These are phyloP conservation scores for Panicum miliaceum DNA, from an alignment of 176 grass and related monocot species.

Conservation along the genomic window DNA sequence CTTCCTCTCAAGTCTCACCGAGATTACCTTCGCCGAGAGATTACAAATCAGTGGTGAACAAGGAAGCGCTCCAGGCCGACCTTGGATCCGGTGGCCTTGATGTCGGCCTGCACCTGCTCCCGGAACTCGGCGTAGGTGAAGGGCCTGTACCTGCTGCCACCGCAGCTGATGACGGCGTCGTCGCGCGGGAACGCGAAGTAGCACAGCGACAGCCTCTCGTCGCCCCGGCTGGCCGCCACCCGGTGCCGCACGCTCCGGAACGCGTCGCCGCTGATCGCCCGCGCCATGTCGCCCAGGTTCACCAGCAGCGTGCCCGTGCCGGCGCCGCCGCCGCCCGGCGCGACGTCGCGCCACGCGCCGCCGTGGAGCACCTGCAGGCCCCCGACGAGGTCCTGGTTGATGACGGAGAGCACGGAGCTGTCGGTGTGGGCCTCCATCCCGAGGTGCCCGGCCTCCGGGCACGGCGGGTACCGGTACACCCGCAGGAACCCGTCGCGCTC, in stretches of 20 bases:
- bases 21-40: too few relatives aligned
- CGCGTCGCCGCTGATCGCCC: constrained; percentile 62
- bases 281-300: constrained; percentile 79
- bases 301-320: constrained; percentile 48
- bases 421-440: constrained; percentile 91
- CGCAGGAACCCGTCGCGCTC: constrained; percentile 64
- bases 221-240: constrained; percentile 51
- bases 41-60: neutral
- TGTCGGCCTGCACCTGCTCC: constrained; percentile 70
- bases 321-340: neutral
- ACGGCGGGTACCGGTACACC: constrained; percentile 74
- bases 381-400: constrained; percentile 58
- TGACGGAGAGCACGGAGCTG: constrained; percentile 77
- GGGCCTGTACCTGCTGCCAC: constrained; percentile 44
- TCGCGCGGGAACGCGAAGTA: constrained; percentile 79
- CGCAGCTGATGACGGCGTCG: constrained; percentile 37
- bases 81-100: constrained; percentile 66
- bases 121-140: constrained; percentile 74
- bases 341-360: constrained; percentile 47
- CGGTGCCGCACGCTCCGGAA: constrained; percentile 68
- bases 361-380: constrained; percentile 66
- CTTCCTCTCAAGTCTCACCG: too few relatives aligned
- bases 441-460: constrained; percentile 16
- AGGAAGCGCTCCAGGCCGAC: constrained; percentile 64
- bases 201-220: constrained; percentile 68